These are phyloP conservation scores for Trametes cinnabarina DNA, from an alignment of 768 basidiomycete genomes.

Conservation along the genomic window DNA sequence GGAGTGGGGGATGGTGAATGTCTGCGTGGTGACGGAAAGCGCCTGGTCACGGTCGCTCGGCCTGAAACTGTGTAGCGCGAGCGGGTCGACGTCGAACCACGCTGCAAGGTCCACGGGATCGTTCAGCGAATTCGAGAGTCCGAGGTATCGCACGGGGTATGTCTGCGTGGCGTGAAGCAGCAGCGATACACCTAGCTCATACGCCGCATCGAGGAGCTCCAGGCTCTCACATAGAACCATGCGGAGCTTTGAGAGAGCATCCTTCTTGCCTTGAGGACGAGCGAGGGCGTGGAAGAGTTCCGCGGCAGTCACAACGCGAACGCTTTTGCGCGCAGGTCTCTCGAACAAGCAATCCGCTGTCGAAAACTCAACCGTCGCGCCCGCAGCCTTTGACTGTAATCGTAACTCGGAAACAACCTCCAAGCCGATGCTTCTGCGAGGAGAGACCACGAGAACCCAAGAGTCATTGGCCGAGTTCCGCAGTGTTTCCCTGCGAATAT, in stretches of 20 bases:
- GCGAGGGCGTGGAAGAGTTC: constrained; percentile 48
- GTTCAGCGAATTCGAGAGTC: constrained; percentile 72
- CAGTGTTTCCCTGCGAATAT: constrained; percentile 51
- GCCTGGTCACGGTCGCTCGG: constrained; percentile 83
- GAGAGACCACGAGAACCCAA: constrained; percentile 64
- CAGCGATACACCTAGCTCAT: constrained; percentile 81
- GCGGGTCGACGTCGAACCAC: constrained; percentile 75
- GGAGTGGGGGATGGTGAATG: constrained; percentile 86
- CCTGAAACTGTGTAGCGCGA: constrained; percentile 70
- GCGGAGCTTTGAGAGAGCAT: constrained; percentile 42
- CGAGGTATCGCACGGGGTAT: constrained; percentile 68
- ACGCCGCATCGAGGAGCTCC: constrained; percentile 74
- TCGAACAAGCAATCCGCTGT: constrained; percentile 34
- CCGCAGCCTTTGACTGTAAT: constrained; percentile 34
- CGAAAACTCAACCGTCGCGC: constrained; percentile 40
- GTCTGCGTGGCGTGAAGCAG: constrained; percentile 64
- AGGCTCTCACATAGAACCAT: constrained; percentile 83
- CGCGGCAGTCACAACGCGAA: constrained; percentile 58
- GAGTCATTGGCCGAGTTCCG: constrained; percentile 39
- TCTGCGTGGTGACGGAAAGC: constrained; percentile 60
- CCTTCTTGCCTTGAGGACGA: constrained; percentile 25
- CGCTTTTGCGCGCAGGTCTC: constrained; percentile 39
- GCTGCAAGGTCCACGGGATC: constrained; percentile 78
- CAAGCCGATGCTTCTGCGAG: constrained; percentile 52
- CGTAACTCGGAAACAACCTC: constrained; percentile 58